Percentiles rank a stretch among this genome's conserved stretches.
Conservation (phyloP, 805 yeast genomes). For the Zygosaccharomyces lentus region DNA sequence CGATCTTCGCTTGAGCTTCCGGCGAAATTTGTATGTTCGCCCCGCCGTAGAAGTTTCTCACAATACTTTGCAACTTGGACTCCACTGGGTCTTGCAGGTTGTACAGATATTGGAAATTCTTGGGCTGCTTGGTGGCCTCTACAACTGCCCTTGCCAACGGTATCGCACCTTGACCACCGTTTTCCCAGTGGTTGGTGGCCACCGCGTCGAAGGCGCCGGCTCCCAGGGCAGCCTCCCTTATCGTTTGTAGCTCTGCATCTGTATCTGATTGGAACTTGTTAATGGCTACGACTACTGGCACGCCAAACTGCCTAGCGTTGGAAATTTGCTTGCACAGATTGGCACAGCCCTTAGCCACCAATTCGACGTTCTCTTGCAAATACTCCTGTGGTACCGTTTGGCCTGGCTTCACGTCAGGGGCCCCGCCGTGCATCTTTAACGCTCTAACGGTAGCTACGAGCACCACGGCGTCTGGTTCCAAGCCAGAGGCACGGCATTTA, state of each 20-base stretch:
- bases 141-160: slow-evolving; percentile 81
- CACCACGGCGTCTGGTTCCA: slow-evolving; percentile 83
- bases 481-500: slow-evolving; percentile 89
- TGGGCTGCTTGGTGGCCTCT: slow-evolving; percentile 53
- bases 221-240: slow-evolving; percentile 70
- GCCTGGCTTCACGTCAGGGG: slow-evolving; percentile 94
- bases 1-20: slow-evolving; percentile 75
- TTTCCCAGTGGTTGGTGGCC: slow-evolving; percentile 89
- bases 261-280: slow-evolving; percentile 84
- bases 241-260: slow-evolving; percentile 70
- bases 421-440: slow-evolving; percentile 96
- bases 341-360: slow-evolving; percentile 73
- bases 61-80: slow-evolving; percentile 73
- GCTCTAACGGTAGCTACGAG: slow-evolving; percentile 96
- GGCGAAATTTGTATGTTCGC: slow-evolving; percentile 75
- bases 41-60: slow-evolving; percentile 91
- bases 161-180: slow-evolving; percentile 90
- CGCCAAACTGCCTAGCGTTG: slow-evolving; percentile 78
- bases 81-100: slow-evolving; percentile 69
- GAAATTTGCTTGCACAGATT: slow-evolving; percentile 87
- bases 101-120: slow-evolving; percentile 60
- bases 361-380: slow-evolving; percentile 72
- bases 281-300: slow-evolving; percentile 93
- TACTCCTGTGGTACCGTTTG: slow-evolving; percentile 79
- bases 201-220: slow-evolving; percentile 96